A percentile compares a stretch with the other conserved stretches of the same genome.
Evolutionary conservation across 1,284 basidiomycete species (phyloP).

Genomic region (Ustilago vetiveriae): DNA sequence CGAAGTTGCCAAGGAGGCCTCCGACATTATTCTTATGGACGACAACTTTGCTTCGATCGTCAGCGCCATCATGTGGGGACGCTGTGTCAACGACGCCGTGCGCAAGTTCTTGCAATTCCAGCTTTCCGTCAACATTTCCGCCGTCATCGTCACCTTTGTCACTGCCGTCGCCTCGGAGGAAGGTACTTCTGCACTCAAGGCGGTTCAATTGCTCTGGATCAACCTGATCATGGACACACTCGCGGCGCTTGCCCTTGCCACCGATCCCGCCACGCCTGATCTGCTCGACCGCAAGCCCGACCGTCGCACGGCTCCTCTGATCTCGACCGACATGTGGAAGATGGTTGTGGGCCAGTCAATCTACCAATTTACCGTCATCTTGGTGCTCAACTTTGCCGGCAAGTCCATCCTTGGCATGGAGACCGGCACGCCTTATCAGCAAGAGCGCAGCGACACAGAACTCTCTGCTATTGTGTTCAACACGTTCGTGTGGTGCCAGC

Average conservation of each 20-base stretch:
- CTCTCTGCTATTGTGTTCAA: slow-evolving; percentile 94
- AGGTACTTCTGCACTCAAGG: slow-evolving; percentile 86
- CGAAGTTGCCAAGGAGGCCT: slow-evolving; percentile 98
- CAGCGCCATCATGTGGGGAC: slow-evolving; percentile 97
- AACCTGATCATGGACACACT: slow-evolving; percentile 96
- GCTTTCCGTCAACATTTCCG: slow-evolving; percentile 93
- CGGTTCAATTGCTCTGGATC: slow-evolving; percentile 96
- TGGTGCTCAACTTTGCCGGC: slow-evolving; percentile 90
- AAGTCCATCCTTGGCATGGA: slow-evolving; percentile 73
- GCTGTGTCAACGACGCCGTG: slow-evolving; percentile 96
- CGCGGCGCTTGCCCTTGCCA: slow-evolving; percentile 93
- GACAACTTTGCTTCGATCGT: slow-evolving; percentile 96
- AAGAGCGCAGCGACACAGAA: slow-evolving; percentile 70
- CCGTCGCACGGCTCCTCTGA: slow-evolving; percentile 84
- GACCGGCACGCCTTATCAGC: slow-evolving; percentile 61
- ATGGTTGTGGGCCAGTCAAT: slow-evolving; percentile 89
- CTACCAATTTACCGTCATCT: slow-evolving; percentile 85
- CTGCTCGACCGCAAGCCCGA: slow-evolving; percentile 91
- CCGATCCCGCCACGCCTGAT: slow-evolving; percentile 85
- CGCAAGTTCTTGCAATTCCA: slow-evolving; percentile 99
- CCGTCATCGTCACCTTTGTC: slow-evolving; percentile 91
- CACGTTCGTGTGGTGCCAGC: slow-evolving; percentile 85
- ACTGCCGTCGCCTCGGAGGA: slow-evolving; percentile 82
- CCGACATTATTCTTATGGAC: slow-evolving; percentile 95
- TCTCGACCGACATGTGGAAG: slow-evolving; percentile 82